These are phyloP conservation scores for Ascochyta fabae DNA, from an alignment of 2,329 filamentous ascomycete genomes.

Conservation along the genomic window DNA sequence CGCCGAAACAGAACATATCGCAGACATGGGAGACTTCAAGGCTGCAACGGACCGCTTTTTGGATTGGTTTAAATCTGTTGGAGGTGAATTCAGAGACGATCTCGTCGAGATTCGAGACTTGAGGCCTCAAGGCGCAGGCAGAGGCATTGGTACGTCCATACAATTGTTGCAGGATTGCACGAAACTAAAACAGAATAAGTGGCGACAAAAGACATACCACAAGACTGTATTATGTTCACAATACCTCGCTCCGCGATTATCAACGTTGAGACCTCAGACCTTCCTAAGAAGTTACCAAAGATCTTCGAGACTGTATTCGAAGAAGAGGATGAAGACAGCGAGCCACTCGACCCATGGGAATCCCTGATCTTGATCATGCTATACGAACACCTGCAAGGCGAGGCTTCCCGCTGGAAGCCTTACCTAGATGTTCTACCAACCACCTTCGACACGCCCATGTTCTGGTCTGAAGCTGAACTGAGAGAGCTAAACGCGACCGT, in stretches of 20 bases:
- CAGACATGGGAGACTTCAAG: slow-evolving; percentile 27
- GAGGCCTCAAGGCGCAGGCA: slow-evolving; percentile 26
- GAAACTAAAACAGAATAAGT: slow-evolving; percentile 9
- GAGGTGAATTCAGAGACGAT: slow-evolving; percentile 30
- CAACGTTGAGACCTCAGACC: slow-evolving; percentile 27
- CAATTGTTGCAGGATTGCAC: too few species aligned
- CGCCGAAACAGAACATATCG: not conserved
- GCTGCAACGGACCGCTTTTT: slow-evolving; percentile 24
- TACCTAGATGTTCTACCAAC: slow-evolving; percentile 30
- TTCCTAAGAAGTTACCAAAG: slow-evolving; percentile 22
- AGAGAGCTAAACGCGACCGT: slow-evolving; percentile 30
- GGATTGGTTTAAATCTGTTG: slow-evolving; percentile 28
- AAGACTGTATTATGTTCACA: slow-evolving; percentile 28
- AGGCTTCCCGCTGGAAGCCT: slow-evolving; percentile 30
- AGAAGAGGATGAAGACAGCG: slow-evolving; percentile 22
- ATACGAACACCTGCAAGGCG: slow-evolving; percentile 30
- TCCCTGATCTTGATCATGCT: slow-evolving; percentile 31
- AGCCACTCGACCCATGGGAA: slow-evolving; percentile 29
- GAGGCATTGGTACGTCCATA: slow-evolving; percentile 28
- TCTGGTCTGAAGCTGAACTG: slow-evolving; percentile 28
- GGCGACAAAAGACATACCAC: slow-evolving; percentile 21
- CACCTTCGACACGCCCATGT: slow-evolving; percentile 32
- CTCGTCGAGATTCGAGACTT: slow-evolving; percentile 30
- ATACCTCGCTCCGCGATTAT: slow-evolving; percentile 32
- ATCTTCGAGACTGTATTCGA: slow-evolving; percentile 23